Conservation (phyloP, 441 rosid species). For the Corymbia citriodora region DNA sequence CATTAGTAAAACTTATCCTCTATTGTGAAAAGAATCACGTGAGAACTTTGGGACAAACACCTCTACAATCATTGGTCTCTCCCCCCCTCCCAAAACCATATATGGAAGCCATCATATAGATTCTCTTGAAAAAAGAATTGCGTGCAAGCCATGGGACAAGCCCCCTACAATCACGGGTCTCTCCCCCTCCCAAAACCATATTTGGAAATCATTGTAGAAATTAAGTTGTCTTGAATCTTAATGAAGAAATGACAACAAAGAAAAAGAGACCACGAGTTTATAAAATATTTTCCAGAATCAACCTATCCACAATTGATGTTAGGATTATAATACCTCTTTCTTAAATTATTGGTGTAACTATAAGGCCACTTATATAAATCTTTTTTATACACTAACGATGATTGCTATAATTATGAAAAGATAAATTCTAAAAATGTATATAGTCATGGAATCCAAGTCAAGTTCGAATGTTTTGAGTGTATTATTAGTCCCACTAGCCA, state of each 20-base stretch:
- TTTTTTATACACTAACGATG: not conserved
- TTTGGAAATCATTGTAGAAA: fast-evolving
- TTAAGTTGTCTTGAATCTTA: not conserved
- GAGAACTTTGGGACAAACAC: fast-evolving
- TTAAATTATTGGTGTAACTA: too few species aligned
- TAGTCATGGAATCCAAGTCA: not conserved
- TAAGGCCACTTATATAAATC: not conserved
- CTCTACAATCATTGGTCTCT: too few species aligned
- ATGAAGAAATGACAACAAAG: not conserved
- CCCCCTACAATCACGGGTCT: too few species aligned
- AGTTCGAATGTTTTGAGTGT: too few species aligned
- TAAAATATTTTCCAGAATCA: not conserved
- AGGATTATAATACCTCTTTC: not conserved
- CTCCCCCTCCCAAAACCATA: not conserved
- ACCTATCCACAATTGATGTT: not conserved
- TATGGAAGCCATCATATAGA: too few species aligned
- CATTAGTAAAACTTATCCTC: too few species aligned
- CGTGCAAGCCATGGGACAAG: too few species aligned
- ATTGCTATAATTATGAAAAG: not conserved
- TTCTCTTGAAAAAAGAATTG: too few species aligned
- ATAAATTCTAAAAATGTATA: not conserved
- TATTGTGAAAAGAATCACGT: too few species aligned
- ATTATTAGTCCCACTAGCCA: fast-evolving
- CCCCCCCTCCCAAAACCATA: too few species aligned
- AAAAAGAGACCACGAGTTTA: not conserved